phyloP scores from a whole-genome alignment of 2,329 filamentous ascomycete genomes.

The Atkinsonella hypoxylon region DNA sequence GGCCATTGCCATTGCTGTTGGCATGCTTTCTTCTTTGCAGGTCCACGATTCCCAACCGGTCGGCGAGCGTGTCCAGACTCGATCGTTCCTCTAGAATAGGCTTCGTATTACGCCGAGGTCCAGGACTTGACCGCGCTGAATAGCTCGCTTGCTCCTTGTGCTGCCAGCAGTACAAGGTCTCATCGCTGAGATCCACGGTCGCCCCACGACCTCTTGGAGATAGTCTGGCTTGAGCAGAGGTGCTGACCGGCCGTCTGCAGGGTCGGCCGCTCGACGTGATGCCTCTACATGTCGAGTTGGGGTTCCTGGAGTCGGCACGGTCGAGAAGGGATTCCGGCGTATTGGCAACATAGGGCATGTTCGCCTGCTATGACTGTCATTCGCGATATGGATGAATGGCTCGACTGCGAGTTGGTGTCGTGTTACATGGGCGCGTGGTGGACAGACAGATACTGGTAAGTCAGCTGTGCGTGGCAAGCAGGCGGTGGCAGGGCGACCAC shows the following conservation, averaged over 20 bases:
- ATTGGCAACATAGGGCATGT: constrained; percentile 31
- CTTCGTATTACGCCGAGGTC: constrained; percentile 29
- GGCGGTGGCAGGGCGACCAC: too few relatives aligned
- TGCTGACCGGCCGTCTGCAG: constrained; percentile 58
- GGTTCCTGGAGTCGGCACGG: constrained; percentile 75
- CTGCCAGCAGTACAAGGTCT: constrained; percentile 81
- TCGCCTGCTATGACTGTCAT: background rate
- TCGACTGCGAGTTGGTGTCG: background rate
- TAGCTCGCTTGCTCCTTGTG: constrained; percentile 73
- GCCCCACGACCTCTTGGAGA: constrained; percentile 14
- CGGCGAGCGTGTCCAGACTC: constrained; percentile 80
- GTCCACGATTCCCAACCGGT: constrained; percentile 64
- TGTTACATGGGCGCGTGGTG: too few relatives aligned
- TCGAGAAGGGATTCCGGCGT: constrained; percentile 73
- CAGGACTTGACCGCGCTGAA: constrained; percentile 33
- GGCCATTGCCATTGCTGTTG: constrained; percentile 11
- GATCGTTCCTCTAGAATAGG: constrained; percentile 52
- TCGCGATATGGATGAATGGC: background rate
- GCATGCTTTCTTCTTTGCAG: constrained; percentile 31
- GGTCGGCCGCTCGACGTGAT: constrained; percentile 72
- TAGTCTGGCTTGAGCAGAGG: constrained; percentile 17
- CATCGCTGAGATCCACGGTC: constrained; percentile 42
- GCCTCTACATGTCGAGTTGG: constrained; percentile 75
- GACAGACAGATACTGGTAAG: too few relatives aligned
- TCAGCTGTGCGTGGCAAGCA: too few relatives aligned